Percentiles rank a stretch among this genome's conserved stretches.
phyloP scores from a whole-genome alignment of 163 green algal genomes.

The Coccomyxa subellipsoidea region DNA sequence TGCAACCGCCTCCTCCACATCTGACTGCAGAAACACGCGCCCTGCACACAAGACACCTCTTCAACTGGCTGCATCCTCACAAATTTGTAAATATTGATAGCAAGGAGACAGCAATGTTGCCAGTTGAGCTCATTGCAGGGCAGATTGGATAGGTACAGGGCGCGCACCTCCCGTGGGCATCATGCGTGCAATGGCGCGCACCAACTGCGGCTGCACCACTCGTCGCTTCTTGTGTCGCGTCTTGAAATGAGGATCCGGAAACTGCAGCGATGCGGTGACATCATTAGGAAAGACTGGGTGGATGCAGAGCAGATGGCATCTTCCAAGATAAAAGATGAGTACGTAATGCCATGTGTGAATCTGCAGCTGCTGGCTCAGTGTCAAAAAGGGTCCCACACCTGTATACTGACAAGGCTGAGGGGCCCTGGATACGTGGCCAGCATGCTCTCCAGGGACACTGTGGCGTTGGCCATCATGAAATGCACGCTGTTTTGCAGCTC shows the following conservation, averaged over 20 bases:
- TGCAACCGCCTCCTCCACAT: constrained; percentile 66
- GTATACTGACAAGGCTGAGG: constrained; percentile 47
- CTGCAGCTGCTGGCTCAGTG: too few species aligned
- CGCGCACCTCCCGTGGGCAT: constrained; percentile 46
- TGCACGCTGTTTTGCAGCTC: constrained; percentile 37
- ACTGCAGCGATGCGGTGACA: constrained; percentile 36
- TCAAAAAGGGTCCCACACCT: constrained; percentile 26
- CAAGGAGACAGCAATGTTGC: background rate
- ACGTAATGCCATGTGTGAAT: too few species aligned
- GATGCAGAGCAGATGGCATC: background rate
- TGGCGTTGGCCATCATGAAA: constrained; percentile 79
- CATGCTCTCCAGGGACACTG: constrained; percentile 65
- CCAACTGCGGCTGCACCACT: constrained; percentile 79
- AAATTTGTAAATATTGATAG: background rate
- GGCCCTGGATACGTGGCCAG: constrained; percentile 72
- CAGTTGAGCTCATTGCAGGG: background rate
- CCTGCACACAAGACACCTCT: constrained; percentile 27
- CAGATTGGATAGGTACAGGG: background rate
- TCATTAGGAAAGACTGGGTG: background rate
- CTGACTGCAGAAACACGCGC: constrained; percentile 82
- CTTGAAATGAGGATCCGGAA: constrained; percentile 88
- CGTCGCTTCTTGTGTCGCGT: constrained; percentile 80
- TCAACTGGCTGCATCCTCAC: background rate
- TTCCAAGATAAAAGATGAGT: too few species aligned
- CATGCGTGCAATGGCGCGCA: constrained; percentile 39